Base-by-base conservation (phyloP, 2,329 filamentous ascomycete species). In the Akanthomyces muscarius region DNA sequence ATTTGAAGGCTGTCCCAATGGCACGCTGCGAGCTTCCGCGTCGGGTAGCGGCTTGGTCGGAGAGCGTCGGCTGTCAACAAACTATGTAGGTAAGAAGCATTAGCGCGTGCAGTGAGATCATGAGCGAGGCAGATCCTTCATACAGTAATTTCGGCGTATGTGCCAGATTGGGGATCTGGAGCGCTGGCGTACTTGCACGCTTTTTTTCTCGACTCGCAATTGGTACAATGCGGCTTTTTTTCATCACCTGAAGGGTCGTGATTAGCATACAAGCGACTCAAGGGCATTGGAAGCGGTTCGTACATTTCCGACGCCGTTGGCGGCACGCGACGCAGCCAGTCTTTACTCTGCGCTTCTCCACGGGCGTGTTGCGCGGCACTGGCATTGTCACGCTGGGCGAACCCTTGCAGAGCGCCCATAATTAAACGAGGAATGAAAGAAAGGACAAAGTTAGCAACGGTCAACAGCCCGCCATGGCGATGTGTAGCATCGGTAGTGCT, bases 241-340 rank as follows among this genome's bases (percentile, higher is more conserved):
- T 68, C 67, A 62, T 68, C 66, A 42, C 67, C 67, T 68, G 54
- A 11, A 4, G 5, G 2, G 13, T 5, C 14, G 2, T 8, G 0
- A 33, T 41, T 42, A 45, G 38, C 7, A 25, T 18, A 30, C 2
- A 8, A 8, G 8, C 1, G 1, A 16, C 25, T 8, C 18, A 38
- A 11, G 23, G n/a, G 28, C 18, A 25, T 30, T 4, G 16, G 38
- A 6, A 13, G 23, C 23, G 28, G 14, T 47, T 3, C 5, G 41
- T 66, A 66, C 67, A 68, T 59, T 68, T 68, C 38, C 67, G 61
- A 41, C 67, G 63, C 44, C 67, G 53, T 54, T 64, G 65, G 41
- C 67, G 64, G 52, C 67, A 68, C 13, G 64, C 61, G 30, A 68
- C 36, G 33, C 67, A 68, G 8, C 66, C 67, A 25, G 67, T 68